A percentile compares a stretch with the other conserved stretches of the same genome.
Conservation (phyloP, 208 protist species). For the Trypanosoma melophagium region DNA sequence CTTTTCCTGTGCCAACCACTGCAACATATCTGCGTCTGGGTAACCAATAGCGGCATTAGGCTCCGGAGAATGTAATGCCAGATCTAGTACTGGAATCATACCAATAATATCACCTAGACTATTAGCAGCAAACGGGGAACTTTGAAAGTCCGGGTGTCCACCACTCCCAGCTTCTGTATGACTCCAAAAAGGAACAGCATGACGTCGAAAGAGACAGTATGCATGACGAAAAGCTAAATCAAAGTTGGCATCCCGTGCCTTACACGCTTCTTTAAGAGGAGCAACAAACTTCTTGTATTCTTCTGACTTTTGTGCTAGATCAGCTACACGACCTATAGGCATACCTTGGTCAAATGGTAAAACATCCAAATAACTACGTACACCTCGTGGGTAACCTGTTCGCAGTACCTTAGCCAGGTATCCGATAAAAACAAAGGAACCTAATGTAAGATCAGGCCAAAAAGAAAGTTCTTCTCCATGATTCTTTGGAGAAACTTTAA, state of each 20-base stretch:
- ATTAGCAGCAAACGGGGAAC: constrained; percentile 47
- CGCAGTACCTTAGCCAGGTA: constrained; percentile 70
- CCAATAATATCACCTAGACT: constrained; percentile 71
- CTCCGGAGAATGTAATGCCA: constrained; percentile 73
- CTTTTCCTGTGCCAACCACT: constrained; percentile 77
- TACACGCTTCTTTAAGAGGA: constrained; percentile 57
- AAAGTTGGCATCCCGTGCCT: constrained; percentile 58
- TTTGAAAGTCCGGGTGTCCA: constrained; percentile 78
- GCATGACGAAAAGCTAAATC: constrained; percentile 70
- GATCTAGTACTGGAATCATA: constrained; percentile 84
- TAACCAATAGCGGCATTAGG: constrained; percentile 85
- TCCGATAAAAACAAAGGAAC: constrained; percentile 73
- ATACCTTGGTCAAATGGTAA: constrained; percentile 76
- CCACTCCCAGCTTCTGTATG: constrained; percentile 44
- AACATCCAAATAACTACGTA: constrained; percentile 82
- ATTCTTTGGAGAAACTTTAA: constrained; percentile 69
- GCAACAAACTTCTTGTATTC: constrained; percentile 62
- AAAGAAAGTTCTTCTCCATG: constrained; percentile 70
- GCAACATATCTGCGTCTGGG: constrained; percentile 84
- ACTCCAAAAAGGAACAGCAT: constrained; percentile 85
- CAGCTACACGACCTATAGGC: constrained; percentile 67
- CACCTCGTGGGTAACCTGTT: constrained; percentile 64
- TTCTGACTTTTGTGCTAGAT: constrained; percentile 62
- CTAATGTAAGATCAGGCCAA: constrained; percentile 72
- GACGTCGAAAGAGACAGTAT: constrained; percentile 85